Base-by-base conservation (phyloP, 345 rosid species). In the Viola odorata region DNA sequence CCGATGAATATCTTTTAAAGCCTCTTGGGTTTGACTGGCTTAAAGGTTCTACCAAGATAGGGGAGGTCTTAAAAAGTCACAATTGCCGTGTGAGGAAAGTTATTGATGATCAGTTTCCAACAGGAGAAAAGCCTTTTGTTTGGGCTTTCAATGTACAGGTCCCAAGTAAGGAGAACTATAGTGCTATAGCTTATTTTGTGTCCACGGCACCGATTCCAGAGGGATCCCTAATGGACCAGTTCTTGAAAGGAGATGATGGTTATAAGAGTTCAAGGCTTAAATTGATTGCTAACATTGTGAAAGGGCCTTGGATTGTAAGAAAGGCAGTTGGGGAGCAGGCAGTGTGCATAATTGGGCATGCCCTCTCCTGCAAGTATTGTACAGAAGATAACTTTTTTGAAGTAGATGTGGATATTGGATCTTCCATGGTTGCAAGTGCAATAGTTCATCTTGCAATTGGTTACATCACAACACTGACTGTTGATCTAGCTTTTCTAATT, bases 251-350 rank as follows among this genome's bases (percentile, higher is more conserved):
- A 42, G 99, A 87, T 64, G 99, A 94, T 37, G 80, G 9, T 3
- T 87, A 70, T 58, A 84, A 78, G 62, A 90, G 73, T 67, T 87
- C 96, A 9, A 81, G 95, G 81, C 96, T 94, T 47, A 94, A 94
- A 65, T 66, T 89, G 78, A 87, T 94, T 48, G 99, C 97, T 41
- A 94, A 90, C 88, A 83, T 94, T 37, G 96, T 86, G 63, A 81
- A 86, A 70, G 99, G 97, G 4, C 99, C 99, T 7, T 94, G 99
- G 99, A 87, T 89, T 3, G 97, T 94, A 36, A 84, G 81, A 76
- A 94, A 83, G 75, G 99, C 99, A 39, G 99, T 89, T 61, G 99
- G 97, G 49, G 97, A 94, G 82, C 99, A 89, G 67, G 99, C 99
- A 2, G 87, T 89, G 41, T 94, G 97, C 65, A 66, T 94, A 48